These are phyloP conservation scores for Isoetes engelmannii DNA, from an alignment of 83 land plant genomes.

Conservation along the genomic window DNA sequence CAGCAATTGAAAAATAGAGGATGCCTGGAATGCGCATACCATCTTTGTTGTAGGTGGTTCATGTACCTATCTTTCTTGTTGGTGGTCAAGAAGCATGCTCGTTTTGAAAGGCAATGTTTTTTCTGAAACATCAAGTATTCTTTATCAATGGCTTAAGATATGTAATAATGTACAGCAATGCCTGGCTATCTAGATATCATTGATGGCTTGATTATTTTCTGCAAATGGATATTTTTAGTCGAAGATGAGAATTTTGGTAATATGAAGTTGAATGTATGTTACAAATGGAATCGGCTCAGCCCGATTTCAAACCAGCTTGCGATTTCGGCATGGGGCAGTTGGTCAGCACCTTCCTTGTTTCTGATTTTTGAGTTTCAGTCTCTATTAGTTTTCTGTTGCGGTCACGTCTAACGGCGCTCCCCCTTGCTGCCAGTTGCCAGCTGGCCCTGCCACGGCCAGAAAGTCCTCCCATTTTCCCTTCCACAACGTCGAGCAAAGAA, in stretches of 20 bases:
- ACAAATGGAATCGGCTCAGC: not conserved
- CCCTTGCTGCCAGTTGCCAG: too few relatives aligned
- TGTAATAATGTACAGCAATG: not conserved
- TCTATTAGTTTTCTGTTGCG: too few relatives aligned
- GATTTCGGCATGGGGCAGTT: conserved; percentile 5
- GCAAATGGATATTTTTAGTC: too few relatives aligned
- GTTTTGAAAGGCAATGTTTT: not conserved
- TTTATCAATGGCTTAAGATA: not conserved
- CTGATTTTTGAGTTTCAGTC: too few relatives aligned
- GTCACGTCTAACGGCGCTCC: too few relatives aligned
- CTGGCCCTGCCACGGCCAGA: too few relatives aligned
- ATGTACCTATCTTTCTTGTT: conserved; percentile 5
- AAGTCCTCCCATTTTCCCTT: too few relatives aligned
- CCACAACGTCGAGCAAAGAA: too few relatives aligned
- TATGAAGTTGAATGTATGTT: not conserved
- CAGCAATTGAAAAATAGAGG: not conserved
- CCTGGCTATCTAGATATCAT: conserved; percentile 1
- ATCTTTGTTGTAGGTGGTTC: conserved; percentile 4
- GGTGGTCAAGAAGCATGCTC: conserved; percentile 4
- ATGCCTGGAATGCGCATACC: not conserved
- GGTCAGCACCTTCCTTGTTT: too few relatives aligned
- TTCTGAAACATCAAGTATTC: not conserved
- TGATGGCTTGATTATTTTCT: not conserved
- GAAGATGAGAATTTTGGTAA: not conserved
- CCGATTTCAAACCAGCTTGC: not conserved